phyloP scores from a whole-genome alignment of 805 yeast genomes.

The Peterozyma xylosa region DNA sequence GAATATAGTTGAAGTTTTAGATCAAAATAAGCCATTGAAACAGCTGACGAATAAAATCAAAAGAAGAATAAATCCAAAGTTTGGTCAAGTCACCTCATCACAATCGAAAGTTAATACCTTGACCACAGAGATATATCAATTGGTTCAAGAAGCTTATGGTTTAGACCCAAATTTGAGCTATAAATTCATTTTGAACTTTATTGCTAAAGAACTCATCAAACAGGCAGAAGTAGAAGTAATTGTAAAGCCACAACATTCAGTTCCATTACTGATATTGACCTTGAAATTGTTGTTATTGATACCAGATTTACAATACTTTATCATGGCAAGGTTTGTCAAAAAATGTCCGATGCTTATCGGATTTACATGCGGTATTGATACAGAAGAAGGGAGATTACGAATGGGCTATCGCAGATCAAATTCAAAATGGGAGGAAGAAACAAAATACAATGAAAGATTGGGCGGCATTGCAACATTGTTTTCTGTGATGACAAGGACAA shows the following conservation, averaged over 20 bases:
- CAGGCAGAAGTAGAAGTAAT: conserved; percentile 93
- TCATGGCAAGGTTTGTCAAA: conserved; percentile 79
- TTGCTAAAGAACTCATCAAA: conserved; percentile 77
- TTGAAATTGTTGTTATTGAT: conserved; percentile 39
- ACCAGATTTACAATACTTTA: conserved; percentile 44
- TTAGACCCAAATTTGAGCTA: conserved; percentile 41
- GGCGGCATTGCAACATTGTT: conserved; percentile 81
- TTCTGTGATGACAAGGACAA: conserved; percentile 60
- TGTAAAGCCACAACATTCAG: conserved; percentile 67
- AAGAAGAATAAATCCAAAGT: conserved; percentile 76
- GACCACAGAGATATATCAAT: conserved; percentile 37
- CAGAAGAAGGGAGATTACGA: conserved; percentile 70
- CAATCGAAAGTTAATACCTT: conserved; percentile 47
- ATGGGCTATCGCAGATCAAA: conserved; percentile 78
- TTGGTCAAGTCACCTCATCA: conserved; percentile 86
- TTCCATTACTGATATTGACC: conserved; percentile 71
- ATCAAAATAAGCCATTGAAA: conserved; percentile 32
- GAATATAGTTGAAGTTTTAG: conserved; percentile 49
- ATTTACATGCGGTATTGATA: conserved; percentile 62
- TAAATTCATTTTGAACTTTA: conserved; percentile 71
- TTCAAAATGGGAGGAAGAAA: conserved; percentile 49
- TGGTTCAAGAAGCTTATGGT: conserved; percentile 40
- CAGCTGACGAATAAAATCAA: conserved; percentile 53
- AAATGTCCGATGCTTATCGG: conserved; percentile 90
- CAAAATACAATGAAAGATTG: conserved; percentile 75